Conservation (phyloP, 2,329 filamentous ascomycete species). For the Gremmenia infestans region DNA sequence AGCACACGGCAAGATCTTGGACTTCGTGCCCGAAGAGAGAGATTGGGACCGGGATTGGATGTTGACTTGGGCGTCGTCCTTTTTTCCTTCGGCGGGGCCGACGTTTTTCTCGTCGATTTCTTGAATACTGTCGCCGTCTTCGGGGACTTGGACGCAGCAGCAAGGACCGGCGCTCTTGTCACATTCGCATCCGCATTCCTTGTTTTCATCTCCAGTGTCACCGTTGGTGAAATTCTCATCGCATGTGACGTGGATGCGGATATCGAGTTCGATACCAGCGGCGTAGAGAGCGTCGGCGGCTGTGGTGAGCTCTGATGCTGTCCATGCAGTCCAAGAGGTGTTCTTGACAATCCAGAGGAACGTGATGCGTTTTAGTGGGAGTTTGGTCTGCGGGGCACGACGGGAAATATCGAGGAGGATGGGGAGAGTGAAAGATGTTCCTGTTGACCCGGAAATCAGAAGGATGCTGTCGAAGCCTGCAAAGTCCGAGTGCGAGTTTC, state of each 20-base stretch:
- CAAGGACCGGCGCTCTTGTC: slow-evolving; percentile 18
- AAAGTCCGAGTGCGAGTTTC: slow-evolving; percentile 46
- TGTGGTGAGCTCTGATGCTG: slow-evolving; percentile 20
- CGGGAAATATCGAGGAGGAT: slow-evolving; percentile 38
- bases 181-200: slow-evolving; percentile 14
- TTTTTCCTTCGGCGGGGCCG: not conserved
- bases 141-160: slow-evolving; percentile 10
- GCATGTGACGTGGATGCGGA: slow-evolving; percentile 50
- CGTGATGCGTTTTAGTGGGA: slow-evolving; percentile 44
- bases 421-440: slow-evolving; percentile 55
- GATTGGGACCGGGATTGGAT: slow-evolving; percentile 4
- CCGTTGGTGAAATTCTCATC: slow-evolving; percentile 20
- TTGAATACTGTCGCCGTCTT: slow-evolving; percentile 1
- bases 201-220: not conserved
- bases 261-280: slow-evolving; percentile 43
- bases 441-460: slow-evolving; percentile 57
- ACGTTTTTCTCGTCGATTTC: slow-evolving; percentile 7
- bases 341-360: slow-evolving; percentile 52
- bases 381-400: slow-evolving; percentile 27
- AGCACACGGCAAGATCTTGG: slow-evolving; percentile 37
- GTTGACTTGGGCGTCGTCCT: slow-evolving; percentile 4
- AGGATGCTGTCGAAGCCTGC: slow-evolving; percentile 55
- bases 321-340: slow-evolving; percentile 48
- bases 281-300: slow-evolving; percentile 38
- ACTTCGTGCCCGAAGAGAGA: slow-evolving; percentile 29